Percentiles rank a stretch among this genome's conserved stretches.
Evolutionary conservation across 176 grass and related monocot genomes (phyloP).

Genomic region (Raddia guianensis): DNA sequence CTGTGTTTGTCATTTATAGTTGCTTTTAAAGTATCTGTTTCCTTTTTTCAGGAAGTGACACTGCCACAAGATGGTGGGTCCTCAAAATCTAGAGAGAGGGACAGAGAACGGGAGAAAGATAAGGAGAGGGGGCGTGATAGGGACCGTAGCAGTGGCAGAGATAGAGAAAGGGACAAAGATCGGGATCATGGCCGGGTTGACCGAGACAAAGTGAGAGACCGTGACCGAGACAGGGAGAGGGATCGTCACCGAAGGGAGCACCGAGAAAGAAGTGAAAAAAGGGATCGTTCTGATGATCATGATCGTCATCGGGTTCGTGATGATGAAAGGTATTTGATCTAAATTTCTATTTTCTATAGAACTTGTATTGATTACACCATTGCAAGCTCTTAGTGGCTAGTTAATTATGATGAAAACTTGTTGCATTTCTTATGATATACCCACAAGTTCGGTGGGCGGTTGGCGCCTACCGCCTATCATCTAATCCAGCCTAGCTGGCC

Average conservation of each 20-base stretch:
- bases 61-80: constrained; percentile 61
- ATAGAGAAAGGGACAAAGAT: constrained; percentile 53
- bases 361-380: neutral
- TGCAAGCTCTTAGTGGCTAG: neutral
- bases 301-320: constrained; percentile 57
- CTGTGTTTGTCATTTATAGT: neutral
- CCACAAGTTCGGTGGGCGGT: too few species aligned
- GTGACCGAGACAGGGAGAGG: constrained; percentile 59
- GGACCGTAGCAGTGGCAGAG: constrained; percentile 55
- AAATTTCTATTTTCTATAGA: neutral
- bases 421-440: too few species aligned
- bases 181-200: constrained; percentile 52
- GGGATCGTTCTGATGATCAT: constrained; percentile 66
- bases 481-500: too few species aligned
- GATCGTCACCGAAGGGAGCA: constrained; percentile 74
- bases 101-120: constrained; percentile 56
- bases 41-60: constrained; percentile 44
- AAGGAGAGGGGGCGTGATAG: constrained; percentile 61
- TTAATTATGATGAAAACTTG: neutral
- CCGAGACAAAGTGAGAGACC: constrained; percentile 53
- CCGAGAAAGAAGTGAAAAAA: constrained; percentile 67
- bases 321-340: constrained; percentile 54
- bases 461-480: too few species aligned
- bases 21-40: neutral
- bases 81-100: constrained; percentile 81